Conservation (phyloP, 192 early-diverging fungal species). For the Umbelopsis sp. region DNA sequence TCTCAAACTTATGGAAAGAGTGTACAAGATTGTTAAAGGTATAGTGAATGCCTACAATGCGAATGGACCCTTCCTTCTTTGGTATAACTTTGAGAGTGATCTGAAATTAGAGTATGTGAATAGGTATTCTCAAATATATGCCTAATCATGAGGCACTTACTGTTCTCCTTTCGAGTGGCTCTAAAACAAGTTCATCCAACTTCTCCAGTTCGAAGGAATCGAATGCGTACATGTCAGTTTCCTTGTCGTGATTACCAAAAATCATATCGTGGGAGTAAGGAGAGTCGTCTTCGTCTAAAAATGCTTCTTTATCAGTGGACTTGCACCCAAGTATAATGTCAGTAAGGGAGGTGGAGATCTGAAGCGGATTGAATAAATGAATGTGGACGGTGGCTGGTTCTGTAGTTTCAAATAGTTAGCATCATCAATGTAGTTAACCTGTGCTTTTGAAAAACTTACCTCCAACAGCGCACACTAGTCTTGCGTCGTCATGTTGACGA, state of each 20-base stretch:
- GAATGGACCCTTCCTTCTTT: slow-evolving; percentile 71
- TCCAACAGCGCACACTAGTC: slow-evolving; percentile 73
- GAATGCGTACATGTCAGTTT: slow-evolving; percentile 28
- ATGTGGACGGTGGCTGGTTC: slow-evolving; percentile 73
- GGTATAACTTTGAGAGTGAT: slow-evolving; percentile 71
- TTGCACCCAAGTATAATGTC: slow-evolving; percentile 65
- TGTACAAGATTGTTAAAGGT: slow-evolving; percentile 79
- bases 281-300: neutral
- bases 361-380: slow-evolving; percentile 70
- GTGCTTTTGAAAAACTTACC: slow-evolving; percentile 42
- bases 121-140: neutral
- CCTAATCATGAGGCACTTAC: slow-evolving; percentile 35
- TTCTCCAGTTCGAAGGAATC: slow-evolving; percentile 64
- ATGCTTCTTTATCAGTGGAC: slow-evolving; percentile 34
- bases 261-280: slow-evolving; percentile 1
- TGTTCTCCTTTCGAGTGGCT: slow-evolving; percentile 47
- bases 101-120: slow-evolving; percentile 32
- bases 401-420: slow-evolving; percentile 20
- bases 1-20: slow-evolving; percentile 62
- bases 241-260: slow-evolving; percentile 2
- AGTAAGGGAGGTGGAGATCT: slow-evolving; percentile 65
- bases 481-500: slow-evolving; percentile 45
- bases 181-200: slow-evolving; percentile 50
- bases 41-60: slow-evolving; percentile 76
- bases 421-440: neutral